Evolutionary conservation across 2,329 filamentous ascomycete genomes (phyloP).

Genomic region (Plenodomus tracheiphilus): DNA sequence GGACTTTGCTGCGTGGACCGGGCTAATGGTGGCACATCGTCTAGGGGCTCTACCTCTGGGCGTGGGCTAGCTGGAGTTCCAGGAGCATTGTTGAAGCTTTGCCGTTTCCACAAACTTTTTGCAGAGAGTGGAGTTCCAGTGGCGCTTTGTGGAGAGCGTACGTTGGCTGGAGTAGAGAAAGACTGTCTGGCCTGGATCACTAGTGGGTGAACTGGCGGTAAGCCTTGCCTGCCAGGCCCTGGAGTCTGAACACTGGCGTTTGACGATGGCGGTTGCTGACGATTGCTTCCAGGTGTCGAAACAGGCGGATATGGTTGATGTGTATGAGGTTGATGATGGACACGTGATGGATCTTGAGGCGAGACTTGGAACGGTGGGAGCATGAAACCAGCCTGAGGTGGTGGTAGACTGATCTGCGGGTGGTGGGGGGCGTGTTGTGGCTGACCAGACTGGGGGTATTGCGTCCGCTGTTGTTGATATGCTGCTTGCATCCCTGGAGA

Average conservation of each 20-base stretch:
- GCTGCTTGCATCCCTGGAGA: constrained; percentile 37
- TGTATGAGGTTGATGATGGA: constrained; percentile 37
- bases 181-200: constrained; percentile 27
- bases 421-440: constrained; percentile 37
- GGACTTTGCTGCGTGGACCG: constrained; percentile 17
- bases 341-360: constrained; percentile 48
- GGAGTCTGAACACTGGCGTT: constrained; percentile 18
- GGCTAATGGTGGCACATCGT: constrained; percentile 27
- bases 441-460: constrained; percentile 36
- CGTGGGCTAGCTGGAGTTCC: constrained; percentile 22
- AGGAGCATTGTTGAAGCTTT: constrained; percentile 17
- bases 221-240: constrained; percentile 14
- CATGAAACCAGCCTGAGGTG: constrained; percentile 51
- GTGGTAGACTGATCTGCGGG: constrained; percentile 40
- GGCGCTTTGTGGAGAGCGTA: constrained; percentile 30
- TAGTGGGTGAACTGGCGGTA: constrained; percentile 27
- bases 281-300: constrained; percentile 32
- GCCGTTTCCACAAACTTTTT: constrained; percentile 36
- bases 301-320: constrained; percentile 30
- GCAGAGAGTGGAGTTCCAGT: constrained; percentile 33
- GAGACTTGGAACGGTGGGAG: constrained; percentile 53
- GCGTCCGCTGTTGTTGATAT: constrained; percentile 37
- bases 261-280: constrained; percentile 8
- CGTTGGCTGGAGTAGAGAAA: constrained; percentile 30
- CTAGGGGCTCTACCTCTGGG: constrained; percentile 32